A percentile compares a stretch with the other conserved stretches of the same genome.
Conservation (phyloP, 2,329 filamentous ascomycete genomes). For the Aspergillus spinulosporus region DNA sequence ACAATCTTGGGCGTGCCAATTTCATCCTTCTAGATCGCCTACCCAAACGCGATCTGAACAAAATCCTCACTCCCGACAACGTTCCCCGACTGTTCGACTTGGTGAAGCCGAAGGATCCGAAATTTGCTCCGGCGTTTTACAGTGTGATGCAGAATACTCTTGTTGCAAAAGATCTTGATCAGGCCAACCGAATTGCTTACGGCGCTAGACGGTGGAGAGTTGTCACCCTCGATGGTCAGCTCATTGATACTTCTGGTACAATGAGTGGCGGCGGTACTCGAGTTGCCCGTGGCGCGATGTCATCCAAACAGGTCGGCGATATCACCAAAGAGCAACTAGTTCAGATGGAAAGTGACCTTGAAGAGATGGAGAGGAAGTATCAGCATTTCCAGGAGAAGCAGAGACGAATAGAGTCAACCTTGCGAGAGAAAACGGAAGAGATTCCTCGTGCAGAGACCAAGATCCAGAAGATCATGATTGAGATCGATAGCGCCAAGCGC, state of each 20-base stretch:
- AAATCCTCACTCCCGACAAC: constrained; percentile 85
- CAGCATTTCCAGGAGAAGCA: constrained; percentile 82
- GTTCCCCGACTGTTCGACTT: constrained; percentile 92
- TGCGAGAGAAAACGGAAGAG: constrained; percentile 72
- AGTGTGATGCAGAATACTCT: constrained; percentile 93
- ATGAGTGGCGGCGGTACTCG: constrained; percentile 96
- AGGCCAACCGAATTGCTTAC: constrained; percentile 96
- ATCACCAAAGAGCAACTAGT: constrained; percentile 83
- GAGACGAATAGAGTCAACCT: constrained; percentile 70
- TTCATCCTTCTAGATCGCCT: constrained; percentile 95
- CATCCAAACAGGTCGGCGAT: constrained; percentile 86
- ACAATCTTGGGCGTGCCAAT: constrained; percentile 92
- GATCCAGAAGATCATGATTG: constrained; percentile 86
- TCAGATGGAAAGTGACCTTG: constrained; percentile 83
- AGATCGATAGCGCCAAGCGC: constrained; percentile 80
- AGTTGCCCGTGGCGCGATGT: constrained; percentile 92
- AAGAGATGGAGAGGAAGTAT: constrained; percentile 79
- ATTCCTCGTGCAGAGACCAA: constrained; percentile 84
- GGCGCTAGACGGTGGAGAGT: constrained; percentile 92
- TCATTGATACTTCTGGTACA: constrained; percentile 97
- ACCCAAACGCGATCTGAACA: constrained; percentile 71
- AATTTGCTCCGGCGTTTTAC: constrained; percentile 88
- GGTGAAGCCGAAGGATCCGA: constrained; percentile 82
- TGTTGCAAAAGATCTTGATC: constrained; percentile 87
- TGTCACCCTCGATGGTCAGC: constrained; percentile 88